phyloP scores from a whole-genome alignment of 257 asterid species.

The Buddleja alternifolia region DNA sequence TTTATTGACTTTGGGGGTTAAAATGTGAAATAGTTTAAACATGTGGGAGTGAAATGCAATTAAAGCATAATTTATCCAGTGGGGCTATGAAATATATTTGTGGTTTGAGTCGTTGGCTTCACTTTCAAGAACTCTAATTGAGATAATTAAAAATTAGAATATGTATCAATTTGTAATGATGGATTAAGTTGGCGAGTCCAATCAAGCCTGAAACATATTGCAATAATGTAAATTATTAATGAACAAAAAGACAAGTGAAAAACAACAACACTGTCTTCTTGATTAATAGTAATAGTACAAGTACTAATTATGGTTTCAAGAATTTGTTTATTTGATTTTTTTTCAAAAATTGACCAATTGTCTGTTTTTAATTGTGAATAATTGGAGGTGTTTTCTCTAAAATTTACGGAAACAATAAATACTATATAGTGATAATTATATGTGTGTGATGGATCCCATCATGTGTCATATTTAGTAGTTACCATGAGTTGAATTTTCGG shows the following conservation, averaged over 20 bases:
- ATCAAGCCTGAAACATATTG: neutral
- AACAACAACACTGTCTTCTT: neutral
- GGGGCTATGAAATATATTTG: too few species aligned
- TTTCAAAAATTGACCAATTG: too few species aligned
- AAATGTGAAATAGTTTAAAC: neutral
- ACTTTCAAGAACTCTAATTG: neutral
- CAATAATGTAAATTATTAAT: slow-evolving; percentile 1
- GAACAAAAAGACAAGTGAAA: neutral
- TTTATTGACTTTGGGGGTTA: neutral
- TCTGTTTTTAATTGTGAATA: too few species aligned
- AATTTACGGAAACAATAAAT: too few species aligned
- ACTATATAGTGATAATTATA: too few species aligned
- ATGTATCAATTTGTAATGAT: neutral
- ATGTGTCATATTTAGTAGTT: too few species aligned
- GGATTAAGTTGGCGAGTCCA: neutral
- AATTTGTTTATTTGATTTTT: too few species aligned
- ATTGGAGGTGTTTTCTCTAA: too few species aligned
- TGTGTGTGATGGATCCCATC: too few species aligned
- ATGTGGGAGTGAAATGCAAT: neutral
- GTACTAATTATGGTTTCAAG: neutral
- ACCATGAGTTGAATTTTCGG: too few species aligned
- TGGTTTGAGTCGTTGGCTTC: too few species aligned
- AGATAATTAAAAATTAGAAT: neutral
- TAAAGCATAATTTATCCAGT: too few species aligned
- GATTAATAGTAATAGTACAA: neutral